These are phyloP conservation scores for Colletotrichum gloeosporioides DNA, from an alignment of 2,329 filamentous ascomycete genomes.

Conservation along the genomic window DNA sequence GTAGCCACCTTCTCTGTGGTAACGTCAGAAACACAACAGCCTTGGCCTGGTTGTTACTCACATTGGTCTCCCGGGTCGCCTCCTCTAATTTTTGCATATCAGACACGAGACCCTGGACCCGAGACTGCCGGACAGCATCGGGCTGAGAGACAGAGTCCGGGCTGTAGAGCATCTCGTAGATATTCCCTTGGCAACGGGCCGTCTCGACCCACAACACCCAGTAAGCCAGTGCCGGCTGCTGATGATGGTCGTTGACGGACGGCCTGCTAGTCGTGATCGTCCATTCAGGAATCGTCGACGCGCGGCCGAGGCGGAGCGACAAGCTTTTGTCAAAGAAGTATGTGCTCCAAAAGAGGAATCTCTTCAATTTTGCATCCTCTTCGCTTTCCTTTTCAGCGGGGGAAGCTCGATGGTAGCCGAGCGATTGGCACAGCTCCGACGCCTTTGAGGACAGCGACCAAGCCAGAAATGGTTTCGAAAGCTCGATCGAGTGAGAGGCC, in stretches of 20 bases:
- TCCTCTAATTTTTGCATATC: conserved; percentile 35
- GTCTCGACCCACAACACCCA: conserved; percentile 55
- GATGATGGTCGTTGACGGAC: background rate
- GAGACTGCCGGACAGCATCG: conserved; percentile 34
- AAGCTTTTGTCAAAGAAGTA: conserved; percentile 64
- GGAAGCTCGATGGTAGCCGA: conserved; percentile 32
- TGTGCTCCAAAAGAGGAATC: conserved; percentile 59
- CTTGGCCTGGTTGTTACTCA: background rate
- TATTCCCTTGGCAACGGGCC: conserved; percentile 58
- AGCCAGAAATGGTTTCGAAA: conserved; percentile 35
- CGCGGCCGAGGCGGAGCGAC: conserved; percentile 57
- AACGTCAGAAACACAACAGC: background rate
- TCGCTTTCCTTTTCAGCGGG: conserved; percentile 26
- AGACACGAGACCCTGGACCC: conserved; percentile 34
- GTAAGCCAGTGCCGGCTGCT: conserved; percentile 32
- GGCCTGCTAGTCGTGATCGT: conserved; percentile 49
- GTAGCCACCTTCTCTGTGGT: background rate
- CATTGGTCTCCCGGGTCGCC: conserved; percentile 24
- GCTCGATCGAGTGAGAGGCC: conserved; percentile 35
- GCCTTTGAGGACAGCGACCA: conserved; percentile 35
- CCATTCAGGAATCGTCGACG: conserved; percentile 61
- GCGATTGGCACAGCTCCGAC: conserved; percentile 34
- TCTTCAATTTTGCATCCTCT: conserved; percentile 31
- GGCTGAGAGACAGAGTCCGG: conserved; percentile 42
- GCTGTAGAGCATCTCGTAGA: conserved; percentile 61